Evolutionary conservation across 768 basidiomycete species (phyloP), one percentile per base, ranked within the genome.

Genomic region (Mycena vitilis): DNA sequence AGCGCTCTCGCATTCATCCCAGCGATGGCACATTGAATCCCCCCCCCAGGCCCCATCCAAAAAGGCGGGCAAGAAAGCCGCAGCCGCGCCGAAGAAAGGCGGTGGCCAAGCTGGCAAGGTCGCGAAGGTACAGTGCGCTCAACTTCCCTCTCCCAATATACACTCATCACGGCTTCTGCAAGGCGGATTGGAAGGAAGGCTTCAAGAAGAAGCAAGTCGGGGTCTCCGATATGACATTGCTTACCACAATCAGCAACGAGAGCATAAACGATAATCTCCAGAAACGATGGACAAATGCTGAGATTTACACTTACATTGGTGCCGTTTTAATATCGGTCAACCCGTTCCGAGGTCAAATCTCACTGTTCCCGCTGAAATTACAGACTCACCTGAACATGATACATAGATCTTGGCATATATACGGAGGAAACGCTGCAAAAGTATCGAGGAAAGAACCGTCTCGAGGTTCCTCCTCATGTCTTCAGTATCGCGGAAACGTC

Each of bases 261-360:
- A 91, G 90, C 73, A 90, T 99, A 87, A 99, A 99, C 79, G 95
- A 98, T 60, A 99, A 99, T 78, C 86, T 99, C 69, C 91, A 98
- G 87, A 96, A 97, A 81, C 89, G 98, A 71, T 99, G 95, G 92
- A 91, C 89, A 66, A 96, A 91, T 73, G 93, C 84, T 62, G 98
- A 99, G 81, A 99, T 99, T 73, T 99, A 99, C 79, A 99, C 98
- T 10, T 99, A 99, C 79, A 99, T 99, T 81, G 98, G 98, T n/a
- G 85, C 92, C 73, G 98, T 99, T 34, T 80, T 99, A 73, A 97
- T 99, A 75, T 99, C 98, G n/a, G 98, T 99, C 73, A 99, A 99
- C 81, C 98, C 98, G 6, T 99, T 99, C 83, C 86, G 88, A 90
- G 95, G 96, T 94, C 76, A 23, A 37, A 18, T 59, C 73, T 30